Conservation (phyloP, 345 rosid species). For the Hibiscus syriacus region DNA sequence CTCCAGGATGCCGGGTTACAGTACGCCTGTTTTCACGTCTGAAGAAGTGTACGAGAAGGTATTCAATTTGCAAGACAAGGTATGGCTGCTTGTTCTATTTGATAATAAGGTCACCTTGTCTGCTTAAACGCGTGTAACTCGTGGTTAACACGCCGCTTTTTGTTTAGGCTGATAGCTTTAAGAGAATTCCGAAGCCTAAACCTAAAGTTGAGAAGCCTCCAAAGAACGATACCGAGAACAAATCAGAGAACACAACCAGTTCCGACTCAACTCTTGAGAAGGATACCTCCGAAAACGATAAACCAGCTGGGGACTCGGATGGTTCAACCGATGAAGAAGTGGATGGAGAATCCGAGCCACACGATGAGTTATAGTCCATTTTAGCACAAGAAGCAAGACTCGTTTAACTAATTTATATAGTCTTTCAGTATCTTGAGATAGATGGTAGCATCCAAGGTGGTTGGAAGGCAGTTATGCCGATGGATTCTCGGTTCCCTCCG, state of each 20-base stretch:
- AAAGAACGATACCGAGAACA: conserved; percentile 45
- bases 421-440: neutral
- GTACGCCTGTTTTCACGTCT: conserved; percentile 66
- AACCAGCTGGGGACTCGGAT: conserved; percentile 24
- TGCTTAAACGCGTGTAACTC: neutral
- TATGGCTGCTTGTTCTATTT: conserved; percentile 16
- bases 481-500: neutral
- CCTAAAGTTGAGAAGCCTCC: conserved; percentile 71
- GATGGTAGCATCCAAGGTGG: neutral
- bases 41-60: conserved; percentile 66
- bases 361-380: conserved; percentile 56
- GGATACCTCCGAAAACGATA: conserved; percentile 10
- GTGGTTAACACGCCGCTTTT: neutral
- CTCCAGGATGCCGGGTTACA: conserved; percentile 52
- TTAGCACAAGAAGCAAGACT: neutral
- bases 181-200: conserved; percentile 85
- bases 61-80: conserved; percentile 74
- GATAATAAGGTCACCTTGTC: neutral
- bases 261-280: conserved; percentile 30
- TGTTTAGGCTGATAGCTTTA: conserved; percentile 47
- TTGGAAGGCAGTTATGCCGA: neutral
- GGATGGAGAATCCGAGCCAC: conserved; percentile 27
- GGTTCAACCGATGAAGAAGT: conserved; percentile 15
- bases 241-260: conserved; percentile 18
- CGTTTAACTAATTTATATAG: neutral